These are phyloP conservation scores for Wickerhamiella slavikovae DNA, from an alignment of 805 yeast genomes.

Conservation along the genomic window DNA sequence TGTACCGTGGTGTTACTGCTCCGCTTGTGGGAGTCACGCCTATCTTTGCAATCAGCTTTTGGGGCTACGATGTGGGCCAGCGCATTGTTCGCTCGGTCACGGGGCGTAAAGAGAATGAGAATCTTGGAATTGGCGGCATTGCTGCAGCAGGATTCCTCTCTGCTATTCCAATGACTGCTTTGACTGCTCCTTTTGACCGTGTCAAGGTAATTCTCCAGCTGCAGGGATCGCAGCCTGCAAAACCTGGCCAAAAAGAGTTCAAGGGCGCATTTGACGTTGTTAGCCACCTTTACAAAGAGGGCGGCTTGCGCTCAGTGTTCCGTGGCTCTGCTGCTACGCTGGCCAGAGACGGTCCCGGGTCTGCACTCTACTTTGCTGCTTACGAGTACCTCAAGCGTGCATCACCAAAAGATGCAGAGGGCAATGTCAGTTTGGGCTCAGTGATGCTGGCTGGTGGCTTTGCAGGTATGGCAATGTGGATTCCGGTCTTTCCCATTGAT, in stretches of 20 bases:
- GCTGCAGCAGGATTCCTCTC: constrained; percentile 86
- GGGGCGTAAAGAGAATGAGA: constrained; percentile 17
- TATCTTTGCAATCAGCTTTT: constrained; percentile 92
- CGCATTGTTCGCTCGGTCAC: constrained; percentile 34
- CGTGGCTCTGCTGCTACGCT: constrained; percentile 84
- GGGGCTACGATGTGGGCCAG: constrained; percentile 96
- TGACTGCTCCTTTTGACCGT: constrained; percentile 96
- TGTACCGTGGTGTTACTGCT: constrained; percentile 85
- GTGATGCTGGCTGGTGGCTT: constrained; percentile 82
- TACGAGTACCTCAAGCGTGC: constrained; percentile 59
- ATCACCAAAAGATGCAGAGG: constrained; percentile 25
- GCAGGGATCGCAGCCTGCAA: constrained; percentile 29
- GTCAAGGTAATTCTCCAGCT: constrained; percentile 86
- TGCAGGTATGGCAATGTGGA: constrained; percentile 97
- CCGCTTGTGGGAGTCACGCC: constrained; percentile 96
- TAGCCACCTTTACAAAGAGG: constrained; percentile 46
- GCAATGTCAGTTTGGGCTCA: constrained; percentile 45
- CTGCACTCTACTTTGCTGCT: constrained; percentile 87
- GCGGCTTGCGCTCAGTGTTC: constrained; percentile 69
- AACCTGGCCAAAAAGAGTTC: constrained; percentile 17
- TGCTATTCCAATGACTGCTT: constrained; percentile 84
- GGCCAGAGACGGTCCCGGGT: constrained; percentile 95
- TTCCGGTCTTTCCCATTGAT: constrained; percentile 86
- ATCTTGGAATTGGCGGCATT: constrained; percentile 45
- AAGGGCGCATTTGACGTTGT: constrained; percentile 40